phyloP scores from a whole-genome alignment of 2,329 filamentous ascomycete genomes.

The Sporothrix brasiliensis region DNA sequence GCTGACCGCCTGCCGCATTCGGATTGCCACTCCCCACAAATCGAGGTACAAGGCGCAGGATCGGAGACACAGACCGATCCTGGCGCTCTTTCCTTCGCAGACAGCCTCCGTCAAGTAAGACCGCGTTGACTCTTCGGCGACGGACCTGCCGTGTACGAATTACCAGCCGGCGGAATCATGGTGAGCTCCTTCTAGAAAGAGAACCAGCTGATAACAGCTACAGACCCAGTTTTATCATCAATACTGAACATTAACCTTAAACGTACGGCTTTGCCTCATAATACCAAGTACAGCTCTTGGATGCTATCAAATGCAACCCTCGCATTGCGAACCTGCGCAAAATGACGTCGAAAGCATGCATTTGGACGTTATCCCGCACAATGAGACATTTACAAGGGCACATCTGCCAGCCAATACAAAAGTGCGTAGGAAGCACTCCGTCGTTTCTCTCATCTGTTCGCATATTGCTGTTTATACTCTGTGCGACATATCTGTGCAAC shows the following conservation, averaged over 20 bases:
- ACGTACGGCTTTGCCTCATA: too few species aligned
- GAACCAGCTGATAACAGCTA: too few species aligned
- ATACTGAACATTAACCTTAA: too few species aligned
- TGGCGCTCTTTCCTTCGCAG: background rate
- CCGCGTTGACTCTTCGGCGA: slow-evolving; percentile 10
- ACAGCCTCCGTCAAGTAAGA: too few species aligned
- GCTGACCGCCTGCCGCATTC: slow-evolving; percentile 18
- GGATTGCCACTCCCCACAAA: slow-evolving; percentile 24
- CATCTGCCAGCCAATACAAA: background rate
- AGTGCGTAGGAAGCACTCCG: background rate
- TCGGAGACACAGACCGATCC: slow-evolving; percentile 30
- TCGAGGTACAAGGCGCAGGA: slow-evolving; percentile 7
- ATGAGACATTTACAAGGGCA: background rate
- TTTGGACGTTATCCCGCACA: background rate
- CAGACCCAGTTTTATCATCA: too few species aligned
- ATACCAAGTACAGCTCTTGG: background rate
- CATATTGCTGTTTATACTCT: background rate
- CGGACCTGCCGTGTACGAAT: background rate
- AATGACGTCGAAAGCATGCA: slow-evolving; percentile 9
- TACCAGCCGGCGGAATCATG: background rate
- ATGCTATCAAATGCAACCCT: background rate
- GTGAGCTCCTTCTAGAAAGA: background rate
- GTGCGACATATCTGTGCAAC: background rate
- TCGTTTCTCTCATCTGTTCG: background rate
- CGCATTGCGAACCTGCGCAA: background rate